Evolutionary conservation across 2,329 filamentous ascomycete genomes (phyloP).

Genomic region (Fusarium napiforme): DNA sequence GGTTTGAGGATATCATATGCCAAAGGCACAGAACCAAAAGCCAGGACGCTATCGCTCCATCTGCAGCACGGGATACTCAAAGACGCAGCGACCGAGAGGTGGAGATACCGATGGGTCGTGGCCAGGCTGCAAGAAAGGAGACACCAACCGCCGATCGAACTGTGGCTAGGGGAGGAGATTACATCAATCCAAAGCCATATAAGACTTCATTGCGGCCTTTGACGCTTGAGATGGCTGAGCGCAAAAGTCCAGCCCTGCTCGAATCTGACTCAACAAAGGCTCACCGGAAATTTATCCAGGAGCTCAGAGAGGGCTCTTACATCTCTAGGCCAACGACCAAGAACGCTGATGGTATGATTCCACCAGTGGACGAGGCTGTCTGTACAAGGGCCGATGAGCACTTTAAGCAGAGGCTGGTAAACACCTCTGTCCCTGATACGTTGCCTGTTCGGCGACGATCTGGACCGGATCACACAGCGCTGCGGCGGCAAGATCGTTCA

Average conservation of each 20-base stretch:
- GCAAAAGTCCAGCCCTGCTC: not conserved
- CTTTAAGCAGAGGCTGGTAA: not conserved
- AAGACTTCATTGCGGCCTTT: not conserved
- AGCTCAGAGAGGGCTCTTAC: not conserved
- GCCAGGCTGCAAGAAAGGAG: not conserved
- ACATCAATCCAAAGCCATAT: rapidly evolving
- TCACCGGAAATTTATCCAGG: not conserved
- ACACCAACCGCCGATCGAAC: rapidly evolving
- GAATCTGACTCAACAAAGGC: not conserved
- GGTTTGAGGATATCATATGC: not conserved
- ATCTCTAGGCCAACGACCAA: rapidly evolving
- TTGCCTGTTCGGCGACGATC: not conserved
- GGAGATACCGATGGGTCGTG: rapidly evolving
- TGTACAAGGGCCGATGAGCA: not conserved
- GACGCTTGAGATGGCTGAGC: not conserved
- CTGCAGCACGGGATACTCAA: not conserved
- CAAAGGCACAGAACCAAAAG: rapidly evolving
- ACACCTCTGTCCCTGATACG: not conserved
- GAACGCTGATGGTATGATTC: too few relatives aligned
- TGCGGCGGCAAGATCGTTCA: not conserved
- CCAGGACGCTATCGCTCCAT: not conserved
- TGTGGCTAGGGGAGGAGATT: rapidly evolving
- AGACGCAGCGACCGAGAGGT: not conserved
- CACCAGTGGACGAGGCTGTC: not conserved
- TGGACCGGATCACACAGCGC: rapidly evolving